phyloP scores from a whole-genome alignment of 192 early-diverging fungal species.

The Entomortierella parvispora region DNA sequence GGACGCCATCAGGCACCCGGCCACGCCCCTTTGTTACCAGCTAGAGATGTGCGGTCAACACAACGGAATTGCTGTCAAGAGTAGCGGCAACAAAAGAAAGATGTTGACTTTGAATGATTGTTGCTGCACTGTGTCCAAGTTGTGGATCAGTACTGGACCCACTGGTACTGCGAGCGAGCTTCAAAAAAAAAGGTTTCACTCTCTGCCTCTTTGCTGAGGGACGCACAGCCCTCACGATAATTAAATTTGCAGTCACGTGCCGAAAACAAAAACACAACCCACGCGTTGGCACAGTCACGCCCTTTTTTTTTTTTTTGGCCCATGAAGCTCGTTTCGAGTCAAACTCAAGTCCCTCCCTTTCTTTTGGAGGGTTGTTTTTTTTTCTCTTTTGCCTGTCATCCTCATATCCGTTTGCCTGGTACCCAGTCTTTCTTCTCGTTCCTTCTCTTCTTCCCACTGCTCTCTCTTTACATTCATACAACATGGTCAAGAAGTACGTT shows the following conservation, averaged over 20 bases:
- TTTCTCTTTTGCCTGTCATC: neutral
- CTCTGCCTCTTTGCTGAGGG: too few relatives aligned
- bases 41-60: too few relatives aligned
- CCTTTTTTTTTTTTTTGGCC: neutral
- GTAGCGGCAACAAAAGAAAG: too few relatives aligned
- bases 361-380: neutral
- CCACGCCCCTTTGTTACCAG: too few relatives aligned
- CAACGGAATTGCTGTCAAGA: neutral
- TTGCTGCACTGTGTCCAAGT: neutral
- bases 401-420: too few relatives aligned
- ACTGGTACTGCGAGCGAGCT: too few relatives aligned
- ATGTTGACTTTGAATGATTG: neutral
- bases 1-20: too few relatives aligned
- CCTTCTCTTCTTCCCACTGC: conserved; percentile 1
- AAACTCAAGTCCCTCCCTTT: neutral
- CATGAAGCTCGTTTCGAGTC: neutral
- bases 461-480: conserved; percentile 1
- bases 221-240: too few relatives aligned
- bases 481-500: conserved; percentile 85
- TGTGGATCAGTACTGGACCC: too few relatives aligned
- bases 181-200: too few relatives aligned
- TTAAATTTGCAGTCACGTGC: too few relatives aligned
- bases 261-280: too few relatives aligned
- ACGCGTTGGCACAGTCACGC: neutral
- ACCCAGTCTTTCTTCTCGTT: neutral